Conservation (phyloP, 2,329 filamentous ascomycete species). For the Epichloe hybrida region DNA sequence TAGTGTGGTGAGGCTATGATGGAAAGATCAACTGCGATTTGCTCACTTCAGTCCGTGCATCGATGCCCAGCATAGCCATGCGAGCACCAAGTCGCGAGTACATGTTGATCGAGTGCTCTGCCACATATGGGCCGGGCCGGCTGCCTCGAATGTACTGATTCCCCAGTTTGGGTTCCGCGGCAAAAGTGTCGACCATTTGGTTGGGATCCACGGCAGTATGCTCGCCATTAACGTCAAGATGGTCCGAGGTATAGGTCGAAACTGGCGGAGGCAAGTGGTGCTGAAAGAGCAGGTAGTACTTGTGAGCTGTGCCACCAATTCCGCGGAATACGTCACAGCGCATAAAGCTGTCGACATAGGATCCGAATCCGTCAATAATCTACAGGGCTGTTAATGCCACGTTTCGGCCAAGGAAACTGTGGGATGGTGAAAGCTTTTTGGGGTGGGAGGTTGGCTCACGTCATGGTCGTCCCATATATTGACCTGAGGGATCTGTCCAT, state of each 20-base stretch:
- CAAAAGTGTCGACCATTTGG: conserved; percentile 63
- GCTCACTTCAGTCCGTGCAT: conserved; percentile 74
- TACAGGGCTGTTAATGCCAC: conserved; percentile 29
- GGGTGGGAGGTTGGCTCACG: conserved; percentile 26
- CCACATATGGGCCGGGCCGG: conserved; percentile 79
- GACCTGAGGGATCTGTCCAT: conserved; percentile 85
- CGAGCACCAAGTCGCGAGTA: conserved; percentile 73
- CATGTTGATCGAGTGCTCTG: conserved; percentile 73
- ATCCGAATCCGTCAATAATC: conserved; percentile 86
- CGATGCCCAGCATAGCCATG: conserved; percentile 75
- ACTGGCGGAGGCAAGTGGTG: conserved; percentile 78
- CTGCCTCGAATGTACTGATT: conserved; percentile 65
- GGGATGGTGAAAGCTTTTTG: background rate
- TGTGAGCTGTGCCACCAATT: conserved; percentile 83
- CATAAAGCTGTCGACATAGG: conserved; percentile 92
- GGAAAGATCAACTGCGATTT: background rate
- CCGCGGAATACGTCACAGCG: conserved; percentile 81
- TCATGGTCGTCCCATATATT: conserved; percentile 99
- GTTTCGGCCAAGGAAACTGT: background rate
- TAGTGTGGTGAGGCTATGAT: background rate
- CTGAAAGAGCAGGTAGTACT: conserved; percentile 97
- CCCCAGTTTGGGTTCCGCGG: conserved; percentile 43
- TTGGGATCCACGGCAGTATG: conserved; percentile 50
- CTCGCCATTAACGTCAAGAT: conserved; percentile 10
- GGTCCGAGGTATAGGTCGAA: conserved; percentile 67